Evolutionary conservation across 345 rosid species (phyloP), one percentile per base, ranked within the genome.

Genomic region (Ceriops zippeliana): DNA sequence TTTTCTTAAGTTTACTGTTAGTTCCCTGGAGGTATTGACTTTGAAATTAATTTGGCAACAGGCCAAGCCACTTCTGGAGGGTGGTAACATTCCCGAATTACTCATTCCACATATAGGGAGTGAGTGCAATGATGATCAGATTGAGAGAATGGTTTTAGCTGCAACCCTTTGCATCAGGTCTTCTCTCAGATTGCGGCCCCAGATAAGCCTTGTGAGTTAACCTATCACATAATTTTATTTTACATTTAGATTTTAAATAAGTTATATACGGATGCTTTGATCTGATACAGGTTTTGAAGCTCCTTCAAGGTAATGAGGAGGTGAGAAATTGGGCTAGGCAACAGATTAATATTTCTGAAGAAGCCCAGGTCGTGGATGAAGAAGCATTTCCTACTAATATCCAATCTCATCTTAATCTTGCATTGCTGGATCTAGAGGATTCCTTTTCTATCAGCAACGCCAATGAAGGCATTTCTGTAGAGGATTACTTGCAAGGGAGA

Each of bases 61-160:
- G 97, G 99, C 99, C 65, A 90, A 80, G 64, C 98, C 93, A 61
- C 84, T 96, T 74, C 69, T 96, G 57, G 88, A 81, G 71, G 85
- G 81, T 57, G 90, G 88, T 26, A 82, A 86, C 78, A 67, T 79
- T 75, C 83, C 86, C 6, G 83, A 85, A 70, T 74, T 96, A 78
- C 87, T 96, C 52, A 96, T 90, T 83, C 90, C 91, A 62, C 78
- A 71, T 59, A 62, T 96, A 67, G 86, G 68, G 28, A 24, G 72
- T 54, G 80, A 78, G 61, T 60, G 70, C 52, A 80, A 82, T 62
- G 69, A 71, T 7, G 79, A 83, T 62, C 80, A 82, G 63, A 80
- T 87, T 32, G 92, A 88, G 66, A 85, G 89, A 71, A 85, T 96
- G 85, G 83, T 89, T 64, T 79, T 92, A 79, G 96, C 95, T 26